Conservation (phyloP, 192 early-diverging fungal species). For the Backusella australiensis region DNA sequence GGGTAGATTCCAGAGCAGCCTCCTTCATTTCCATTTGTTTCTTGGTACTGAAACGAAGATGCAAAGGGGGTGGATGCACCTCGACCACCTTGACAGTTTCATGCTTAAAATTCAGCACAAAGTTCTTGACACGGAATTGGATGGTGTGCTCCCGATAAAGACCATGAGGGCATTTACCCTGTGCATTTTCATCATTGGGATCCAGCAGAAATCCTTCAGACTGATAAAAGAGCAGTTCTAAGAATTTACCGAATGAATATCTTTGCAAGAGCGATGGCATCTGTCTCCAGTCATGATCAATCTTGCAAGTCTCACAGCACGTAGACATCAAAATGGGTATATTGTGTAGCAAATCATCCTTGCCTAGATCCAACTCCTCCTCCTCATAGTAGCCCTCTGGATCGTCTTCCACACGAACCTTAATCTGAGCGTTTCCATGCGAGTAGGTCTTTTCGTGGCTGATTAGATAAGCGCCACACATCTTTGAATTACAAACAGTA, state of each 20-base stretch:
- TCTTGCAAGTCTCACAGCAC: neutral
- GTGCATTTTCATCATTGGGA: constrained; percentile 50
- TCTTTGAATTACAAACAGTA: constrained; percentile 61
- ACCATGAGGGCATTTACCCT: constrained; percentile 77
- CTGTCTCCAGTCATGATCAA: neutral
- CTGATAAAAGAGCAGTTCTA: constrained; percentile 91
- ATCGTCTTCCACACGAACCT: constrained; percentile 53
- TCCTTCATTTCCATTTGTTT: constrained; percentile 63
- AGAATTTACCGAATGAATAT: constrained; percentile 96
- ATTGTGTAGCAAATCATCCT: constrained; percentile 5
- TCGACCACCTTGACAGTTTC: constrained; percentile 68
- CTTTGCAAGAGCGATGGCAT: constrained; percentile 87
- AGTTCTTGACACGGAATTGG: constrained; percentile 76
- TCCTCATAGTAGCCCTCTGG: neutral
- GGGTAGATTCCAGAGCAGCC: constrained; percentile 67
- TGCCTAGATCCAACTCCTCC: neutral
- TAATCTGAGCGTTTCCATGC: constrained; percentile 77
- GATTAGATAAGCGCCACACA: constrained; percentile 75
- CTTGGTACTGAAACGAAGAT: constrained; percentile 57
- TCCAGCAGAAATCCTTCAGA: constrained; percentile 11
- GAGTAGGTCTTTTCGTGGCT: constrained; percentile 85
- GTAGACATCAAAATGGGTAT: constrained; percentile 8
- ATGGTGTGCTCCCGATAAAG: constrained; percentile 78
- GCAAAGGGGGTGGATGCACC: constrained; percentile 68
- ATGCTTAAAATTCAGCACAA: constrained; percentile 80